A percentile compares a stretch with the other conserved stretches of the same genome.
phyloP scores from a whole-genome alignment of 495 filamentous ascomycete genomes.

The Lasiosphaeris hirsuta region DNA sequence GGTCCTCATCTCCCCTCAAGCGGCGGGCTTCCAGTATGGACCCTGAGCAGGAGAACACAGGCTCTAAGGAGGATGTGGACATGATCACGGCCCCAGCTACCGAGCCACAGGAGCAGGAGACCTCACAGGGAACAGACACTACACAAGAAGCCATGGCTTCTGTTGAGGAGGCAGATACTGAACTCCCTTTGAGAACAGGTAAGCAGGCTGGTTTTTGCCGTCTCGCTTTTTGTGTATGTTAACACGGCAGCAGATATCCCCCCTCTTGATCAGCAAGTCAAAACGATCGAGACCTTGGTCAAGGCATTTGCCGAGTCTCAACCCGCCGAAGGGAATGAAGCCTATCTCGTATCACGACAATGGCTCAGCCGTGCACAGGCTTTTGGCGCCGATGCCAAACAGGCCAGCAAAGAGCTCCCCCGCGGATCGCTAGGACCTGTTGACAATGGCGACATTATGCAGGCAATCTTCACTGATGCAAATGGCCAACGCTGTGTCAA shows the following conservation, averaged over 20 bases:
- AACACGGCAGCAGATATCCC: slow-evolving; percentile 36
- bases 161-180: slow-evolving; percentile 1
- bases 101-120: slow-evolving; percentile 9
- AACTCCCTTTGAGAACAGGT: slow-evolving; percentile 27
- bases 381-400: slow-evolving; percentile 54
- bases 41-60: slow-evolving; percentile 30
- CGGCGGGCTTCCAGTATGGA: slow-evolving; percentile 55
- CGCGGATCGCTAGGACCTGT: slow-evolving; percentile 74
- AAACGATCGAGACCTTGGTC: slow-evolving; percentile 61
- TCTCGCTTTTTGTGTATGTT: background rate
- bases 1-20: slow-evolving; percentile 55
- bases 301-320: slow-evolving; percentile 48
- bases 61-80: slow-evolving; percentile 46
- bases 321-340: slow-evolving; percentile 65
- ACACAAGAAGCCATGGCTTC: background rate
- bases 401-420: slow-evolving; percentile 56
- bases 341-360: slow-evolving; percentile 70
- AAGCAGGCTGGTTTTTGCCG: background rate
- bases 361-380: slow-evolving; percentile 78
- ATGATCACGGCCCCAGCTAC: slow-evolving; percentile 35
- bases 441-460: slow-evolving; percentile 75
- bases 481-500: slow-evolving; percentile 62
- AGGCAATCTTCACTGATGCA: slow-evolving; percentile 45
- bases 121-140: background rate
- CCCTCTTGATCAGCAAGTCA: slow-evolving; percentile 75